Conservation (phyloP, 2,329 filamentous ascomycete genomes). For the Talaromyces pinophilus region DNA sequence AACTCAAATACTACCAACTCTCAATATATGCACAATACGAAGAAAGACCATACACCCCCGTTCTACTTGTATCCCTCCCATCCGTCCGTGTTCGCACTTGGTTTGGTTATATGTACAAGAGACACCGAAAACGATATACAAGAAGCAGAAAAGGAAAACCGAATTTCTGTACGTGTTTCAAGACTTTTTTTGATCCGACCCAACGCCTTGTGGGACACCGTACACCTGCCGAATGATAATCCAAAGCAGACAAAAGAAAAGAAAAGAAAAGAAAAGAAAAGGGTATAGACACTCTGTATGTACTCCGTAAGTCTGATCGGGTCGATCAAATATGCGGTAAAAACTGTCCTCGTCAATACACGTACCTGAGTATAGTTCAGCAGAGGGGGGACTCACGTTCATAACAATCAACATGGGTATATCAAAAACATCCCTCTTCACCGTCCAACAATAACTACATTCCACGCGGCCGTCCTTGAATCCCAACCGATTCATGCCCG, state of each 20-base stretch:
- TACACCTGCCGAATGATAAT: conserved; percentile 9
- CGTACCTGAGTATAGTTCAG: not conserved
- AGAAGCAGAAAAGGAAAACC: not conserved
- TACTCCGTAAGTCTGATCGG: not conserved
- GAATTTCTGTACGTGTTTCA: not conserved
- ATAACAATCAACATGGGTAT: conserved; percentile 98
- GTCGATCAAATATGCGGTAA: conserved; percentile 49
- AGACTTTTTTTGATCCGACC: conserved; percentile 7
- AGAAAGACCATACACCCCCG: not conserved
- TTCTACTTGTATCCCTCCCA: conserved; percentile 8
- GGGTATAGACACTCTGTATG: conserved; percentile 9
- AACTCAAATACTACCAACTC: not conserved
- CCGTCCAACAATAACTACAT: conserved; percentile 95
- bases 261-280: not conserved
- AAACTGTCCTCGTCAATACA: conserved; percentile 35
- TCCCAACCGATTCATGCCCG: conserved; percentile 77
- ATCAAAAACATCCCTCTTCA: conserved; percentile 95
- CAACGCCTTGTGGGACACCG: conserved; percentile 12
- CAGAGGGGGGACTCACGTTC: conserved; percentile 70
- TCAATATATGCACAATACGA: not conserved
- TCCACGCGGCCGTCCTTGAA: conserved; percentile 87
- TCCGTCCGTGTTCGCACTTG: not conserved
- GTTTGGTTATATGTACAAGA: conserved; percentile 16
- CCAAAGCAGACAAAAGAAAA: not conserved
- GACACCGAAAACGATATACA: conserved; percentile 6